Percentiles rank a stretch among this genome's conserved stretches.
Evolutionary conservation across 352 stramenopile genomes (phyloP).

Genomic region (Elongisporangium undulatum): DNA sequence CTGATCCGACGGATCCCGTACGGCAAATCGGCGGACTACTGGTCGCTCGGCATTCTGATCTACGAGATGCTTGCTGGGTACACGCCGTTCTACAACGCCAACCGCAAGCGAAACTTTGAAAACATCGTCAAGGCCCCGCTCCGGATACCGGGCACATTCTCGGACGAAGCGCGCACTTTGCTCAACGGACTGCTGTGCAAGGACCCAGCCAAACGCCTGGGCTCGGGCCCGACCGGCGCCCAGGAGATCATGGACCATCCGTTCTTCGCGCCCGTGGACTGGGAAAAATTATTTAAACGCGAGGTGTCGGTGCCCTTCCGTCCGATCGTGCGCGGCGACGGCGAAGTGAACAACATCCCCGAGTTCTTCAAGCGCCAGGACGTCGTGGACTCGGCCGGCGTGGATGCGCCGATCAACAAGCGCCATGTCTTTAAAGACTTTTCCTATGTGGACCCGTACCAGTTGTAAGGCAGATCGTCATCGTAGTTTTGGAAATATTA

Average conservation of each 20-base stretch:
- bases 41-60: constrained; percentile 81
- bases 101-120: constrained; percentile 83
- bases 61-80: constrained; percentile 82
- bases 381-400: constrained; percentile 63
- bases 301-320: constrained; percentile 60
- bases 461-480: constrained; percentile 20
- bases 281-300: constrained; percentile 78
- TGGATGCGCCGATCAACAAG: constrained; percentile 51
- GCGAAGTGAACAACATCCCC: constrained; percentile 71
- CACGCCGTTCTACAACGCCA: constrained; percentile 76
- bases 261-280: constrained; percentile 77
- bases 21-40: constrained; percentile 84
- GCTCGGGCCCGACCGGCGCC: constrained; percentile 57
- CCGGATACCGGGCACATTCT: constrained; percentile 71
- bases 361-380: constrained; percentile 83
- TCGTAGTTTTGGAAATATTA: background rate
- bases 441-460: constrained; percentile 72
- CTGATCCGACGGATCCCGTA: constrained; percentile 73
- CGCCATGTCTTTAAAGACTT: constrained; percentile 75
- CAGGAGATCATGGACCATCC: constrained; percentile 83
- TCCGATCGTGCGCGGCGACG: constrained; percentile 63
- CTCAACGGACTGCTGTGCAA: constrained; percentile 68
- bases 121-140: constrained; percentile 81
- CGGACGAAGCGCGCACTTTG: constrained; percentile 66
- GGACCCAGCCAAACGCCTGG: constrained; percentile 71